Conservation (phyloP, 495 filamentous ascomycete species). For the Eremomyces bilateralis region DNA sequence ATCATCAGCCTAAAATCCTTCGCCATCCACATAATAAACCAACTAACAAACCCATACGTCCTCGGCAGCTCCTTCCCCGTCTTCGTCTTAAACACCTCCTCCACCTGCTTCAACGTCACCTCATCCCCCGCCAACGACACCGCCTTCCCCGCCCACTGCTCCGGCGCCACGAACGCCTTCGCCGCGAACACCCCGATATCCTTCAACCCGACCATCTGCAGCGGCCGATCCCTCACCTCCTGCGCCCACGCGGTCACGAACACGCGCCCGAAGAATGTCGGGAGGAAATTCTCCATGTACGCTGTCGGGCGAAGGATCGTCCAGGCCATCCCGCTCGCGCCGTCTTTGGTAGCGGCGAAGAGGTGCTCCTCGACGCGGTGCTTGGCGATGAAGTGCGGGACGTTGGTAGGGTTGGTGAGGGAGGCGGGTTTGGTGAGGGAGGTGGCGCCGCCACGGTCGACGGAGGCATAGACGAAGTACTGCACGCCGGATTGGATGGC, state of each 20-base stretch:
- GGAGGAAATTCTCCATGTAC: conserved; percentile 40
- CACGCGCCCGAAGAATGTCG: conserved; percentile 34
- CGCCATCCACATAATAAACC: conserved; percentile 21
- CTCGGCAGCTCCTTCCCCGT: conserved; percentile 26
- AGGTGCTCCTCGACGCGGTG: conserved; percentile 43
- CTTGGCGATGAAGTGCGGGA: conserved; percentile 43
- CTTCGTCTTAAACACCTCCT: conserved; percentile 26
- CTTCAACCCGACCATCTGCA: conserved; percentile 33
- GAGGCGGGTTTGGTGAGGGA: conserved; percentile 31
- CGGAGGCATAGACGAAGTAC: conserved; percentile 43
- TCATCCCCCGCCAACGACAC: conserved; percentile 39
- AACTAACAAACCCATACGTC: conserved; percentile 14
- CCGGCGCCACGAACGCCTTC: conserved; percentile 31
- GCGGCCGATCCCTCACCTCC: conserved; percentile 23
- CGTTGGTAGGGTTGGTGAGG: conserved; percentile 27
- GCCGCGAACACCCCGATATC: conserved; percentile 48
- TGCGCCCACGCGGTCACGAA: conserved; percentile 32
- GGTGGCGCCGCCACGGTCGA: conserved; percentile 41
- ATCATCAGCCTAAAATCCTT: conserved; percentile 40
- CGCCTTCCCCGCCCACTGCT: conserved; percentile 23
- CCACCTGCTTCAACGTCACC: conserved; percentile 28
- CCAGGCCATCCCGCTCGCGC: conserved; percentile 25
- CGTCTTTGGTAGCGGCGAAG: conserved; percentile 19
- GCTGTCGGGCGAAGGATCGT: conserved; percentile 29
- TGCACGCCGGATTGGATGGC: conserved; percentile 33